Conservation (phyloP, 257 asterid genomes). For the Solanum lycopersicoides region DNA sequence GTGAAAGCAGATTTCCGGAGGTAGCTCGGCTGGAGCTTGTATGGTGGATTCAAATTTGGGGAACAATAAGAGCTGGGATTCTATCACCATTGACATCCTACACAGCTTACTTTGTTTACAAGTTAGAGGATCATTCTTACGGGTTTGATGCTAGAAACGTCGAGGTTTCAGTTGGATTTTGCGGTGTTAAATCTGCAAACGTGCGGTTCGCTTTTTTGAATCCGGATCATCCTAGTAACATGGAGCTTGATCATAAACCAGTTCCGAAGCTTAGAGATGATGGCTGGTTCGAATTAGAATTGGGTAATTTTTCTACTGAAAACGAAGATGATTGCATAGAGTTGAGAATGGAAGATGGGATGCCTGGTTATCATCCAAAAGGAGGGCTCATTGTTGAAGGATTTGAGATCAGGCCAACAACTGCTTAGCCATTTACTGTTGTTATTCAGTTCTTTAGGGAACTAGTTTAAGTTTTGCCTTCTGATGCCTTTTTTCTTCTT, state of each 20-base stretch:
- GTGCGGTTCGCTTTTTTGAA: not conserved
- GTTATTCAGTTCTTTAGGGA: not conserved
- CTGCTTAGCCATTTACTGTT: not conserved
- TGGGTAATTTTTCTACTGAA: not conserved
- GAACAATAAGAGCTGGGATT: not conserved
- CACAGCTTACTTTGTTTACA: not conserved
- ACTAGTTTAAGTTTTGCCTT: not conserved
- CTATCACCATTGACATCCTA: not conserved
- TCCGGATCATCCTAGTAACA: not conserved
- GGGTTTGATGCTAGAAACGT: not conserved
- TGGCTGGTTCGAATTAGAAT: not conserved
- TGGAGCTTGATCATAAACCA: not conserved
- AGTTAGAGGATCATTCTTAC: not conserved
- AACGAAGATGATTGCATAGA: not conserved
- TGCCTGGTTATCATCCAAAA: not conserved
- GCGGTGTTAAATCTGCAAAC: not conserved
- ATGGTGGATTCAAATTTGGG: not conserved
- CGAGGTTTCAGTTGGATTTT: not conserved
- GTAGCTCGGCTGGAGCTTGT: not conserved
- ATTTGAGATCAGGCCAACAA: not conserved
- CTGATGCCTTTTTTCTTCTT: not conserved
- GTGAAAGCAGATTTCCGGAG: not conserved
- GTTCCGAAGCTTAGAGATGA: not conserved
- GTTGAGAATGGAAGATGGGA: not conserved
- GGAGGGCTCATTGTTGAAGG: not conserved